Evolutionary conservation across 2,329 filamentous ascomycete species (phyloP), one percentile per base, ranked within the genome.

Genomic region (Arthrinium puccinioides): DNA sequence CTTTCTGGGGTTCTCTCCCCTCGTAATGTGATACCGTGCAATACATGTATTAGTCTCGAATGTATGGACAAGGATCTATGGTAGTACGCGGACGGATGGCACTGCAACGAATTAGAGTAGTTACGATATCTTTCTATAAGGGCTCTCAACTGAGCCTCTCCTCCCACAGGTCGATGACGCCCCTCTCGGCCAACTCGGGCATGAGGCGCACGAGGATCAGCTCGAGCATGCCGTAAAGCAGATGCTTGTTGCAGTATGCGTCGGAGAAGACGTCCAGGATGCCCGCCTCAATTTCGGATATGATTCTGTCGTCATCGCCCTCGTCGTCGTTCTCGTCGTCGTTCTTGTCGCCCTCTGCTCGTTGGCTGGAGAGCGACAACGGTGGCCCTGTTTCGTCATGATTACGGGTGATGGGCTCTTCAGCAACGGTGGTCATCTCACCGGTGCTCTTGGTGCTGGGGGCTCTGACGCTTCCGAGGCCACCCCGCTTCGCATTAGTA

Each of bases 211-310:
- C 75, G n/a, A 96, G 67, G 3, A 95, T 57, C 40, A 90, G 63
- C 63, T 98, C 92, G 23, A 97, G 64, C 32, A 92, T 69, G 30
- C 78, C 72, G 54, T 94, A 95, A 49, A 95, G 67, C 21, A 97
- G 66, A 63, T 96, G 88, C 64, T 89, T 94, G 63, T 98, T 98
- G 62, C 88, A 83, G 63, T 95, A 95, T 36, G 74, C 69, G 60
- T 96, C 88, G 13, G 75, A 76, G 47, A 95, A 82, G 25, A 89
- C 68, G 50, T 84, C 78, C 32, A 97, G 68, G 31, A 88, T 66
- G 19, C 74, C 63, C 43, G 71, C 64, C 52, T 81, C 76, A 45
- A 87, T 72, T 48, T 82, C 73, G 42, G 64, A 60, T 30, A 78
- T 60, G 40, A 79, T 66, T 33, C 62, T 63, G 36, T 74, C 65